phyloP scores from a whole-genome alignment of 352 stramenopile species.

The Globisporangium splendens region DNA sequence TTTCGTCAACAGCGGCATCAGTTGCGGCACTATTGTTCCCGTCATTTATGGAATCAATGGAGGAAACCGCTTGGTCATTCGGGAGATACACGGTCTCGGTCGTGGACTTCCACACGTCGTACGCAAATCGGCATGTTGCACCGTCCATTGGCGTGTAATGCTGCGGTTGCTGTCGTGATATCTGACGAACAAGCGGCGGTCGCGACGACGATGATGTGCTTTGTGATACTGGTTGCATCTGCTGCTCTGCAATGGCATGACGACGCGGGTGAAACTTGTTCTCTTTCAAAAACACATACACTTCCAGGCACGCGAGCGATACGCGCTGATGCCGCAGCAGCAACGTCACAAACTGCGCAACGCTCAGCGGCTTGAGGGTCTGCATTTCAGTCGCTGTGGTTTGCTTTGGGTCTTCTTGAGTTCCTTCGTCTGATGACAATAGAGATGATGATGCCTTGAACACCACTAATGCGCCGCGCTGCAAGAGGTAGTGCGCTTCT shows the following conservation, averaged over 20 bases:
- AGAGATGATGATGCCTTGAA: conserved; percentile 22
- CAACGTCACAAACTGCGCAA: conserved; percentile 24
- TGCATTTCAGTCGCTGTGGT: neutral
- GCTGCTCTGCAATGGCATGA: conserved; percentile 5
- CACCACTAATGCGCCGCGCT: conserved; percentile 44
- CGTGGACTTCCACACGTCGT: conserved; percentile 58
- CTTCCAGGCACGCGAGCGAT: conserved; percentile 39
- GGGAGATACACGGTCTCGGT: conserved; percentile 20
- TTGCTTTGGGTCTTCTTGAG: neutral
- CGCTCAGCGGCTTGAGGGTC: conserved; percentile 12
- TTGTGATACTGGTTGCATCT: neutral
- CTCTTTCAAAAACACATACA: conserved; percentile 62
- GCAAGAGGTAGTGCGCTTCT: conserved; percentile 63
- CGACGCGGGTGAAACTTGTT: conserved; percentile 65
- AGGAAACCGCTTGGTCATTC: neutral
- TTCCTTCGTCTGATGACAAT: no score
- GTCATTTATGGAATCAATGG: no score
- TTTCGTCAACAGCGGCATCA: neutral
- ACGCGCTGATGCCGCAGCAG: conserved; percentile 23
- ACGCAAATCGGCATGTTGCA: conserved; percentile 25
- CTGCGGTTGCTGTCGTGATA: conserved; percentile 11
- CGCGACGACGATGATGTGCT: neutral
- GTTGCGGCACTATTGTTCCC: no score
- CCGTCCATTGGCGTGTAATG: conserved; percentile 13
- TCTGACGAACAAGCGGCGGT: neutral